Evolutionary conservation across 2,329 filamentous ascomycete genomes (phyloP), one percentile per base, ranked within the genome.

Genomic region (Botrytis aclada): DNA sequence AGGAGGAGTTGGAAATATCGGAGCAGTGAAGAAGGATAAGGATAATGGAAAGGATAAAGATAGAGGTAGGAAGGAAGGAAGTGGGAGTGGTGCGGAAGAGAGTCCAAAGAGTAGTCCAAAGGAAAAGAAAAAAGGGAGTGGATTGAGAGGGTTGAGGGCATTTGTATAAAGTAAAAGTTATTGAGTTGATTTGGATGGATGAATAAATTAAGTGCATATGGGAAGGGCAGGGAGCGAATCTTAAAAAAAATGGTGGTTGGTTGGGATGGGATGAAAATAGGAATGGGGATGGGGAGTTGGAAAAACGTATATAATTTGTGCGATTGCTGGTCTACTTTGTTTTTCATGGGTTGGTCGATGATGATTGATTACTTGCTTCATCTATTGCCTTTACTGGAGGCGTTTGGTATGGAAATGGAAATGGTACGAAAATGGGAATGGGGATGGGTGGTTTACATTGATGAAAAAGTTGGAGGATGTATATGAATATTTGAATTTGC

Each of bases 51-150:
- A 69, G 43, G 69, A 70, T 47, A 70, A 63, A 39, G 54, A 45
- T 29, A 72, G 47, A 64, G 32, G 58, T 22, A 64, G 37, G 69
- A 64, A n/a, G 32, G 69, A 70, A 34, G 58, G 73, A 41, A 66
- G 73, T 56, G 65, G 47, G 60, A 69, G 71, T 71, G 64, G 73
- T 41, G 71, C 74, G 66, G 51, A 77, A 74, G 76, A 78, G 10
- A 74, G 41, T 76, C 25, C 69, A 22, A 70, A 64, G 58, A 70
- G 51, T 63, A 70, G 60, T 63, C 69, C 69, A 12, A 45, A 70
- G n/a, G 54, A n/a, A 41, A 70, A 60, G 67, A 61, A 61, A 45
- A 61, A 70, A n/a, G 67, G 51, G 14, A 47, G 29, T 51, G 60
- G 58, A 3, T 51, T 64, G 45, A 65, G 69, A 41, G 69, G 60